Evolutionary conservation across 78 protist species (phyloP).

Genomic region (Isochrysis galbana): DNA sequence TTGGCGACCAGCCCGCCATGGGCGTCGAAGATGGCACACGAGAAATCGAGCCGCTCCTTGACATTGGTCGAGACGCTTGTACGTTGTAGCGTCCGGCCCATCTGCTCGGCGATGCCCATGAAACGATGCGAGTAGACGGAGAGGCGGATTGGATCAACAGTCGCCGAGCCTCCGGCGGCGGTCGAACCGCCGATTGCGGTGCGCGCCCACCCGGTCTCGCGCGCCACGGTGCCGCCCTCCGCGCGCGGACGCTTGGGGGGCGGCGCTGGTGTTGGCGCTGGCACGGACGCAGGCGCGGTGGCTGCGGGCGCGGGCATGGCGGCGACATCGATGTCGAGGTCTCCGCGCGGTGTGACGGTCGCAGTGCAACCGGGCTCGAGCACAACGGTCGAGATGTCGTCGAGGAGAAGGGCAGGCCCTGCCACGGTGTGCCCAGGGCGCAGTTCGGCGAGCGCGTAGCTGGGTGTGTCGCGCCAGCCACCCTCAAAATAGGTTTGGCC

Average conservation of each 20-base stretch:
- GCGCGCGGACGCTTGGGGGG: background rate
- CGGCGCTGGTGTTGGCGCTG: too few relatives aligned
- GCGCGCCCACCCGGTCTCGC: background rate
- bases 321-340: conserved; percentile 64
- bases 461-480: conserved; percentile 57
- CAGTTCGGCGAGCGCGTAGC: conserved; percentile 42
- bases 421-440: conserved; percentile 40
- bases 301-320: background rate
- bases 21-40: conserved; percentile 88
- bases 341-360: conserved; percentile 58
- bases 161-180: background rate
- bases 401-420: conserved; percentile 87
- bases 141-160: conserved; percentile 75
- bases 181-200: background rate
- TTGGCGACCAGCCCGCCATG: conserved; percentile 69
- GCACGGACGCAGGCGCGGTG: background rate
- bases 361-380: conserved; percentile 62
- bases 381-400: conserved; percentile 75
- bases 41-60: conserved; percentile 90
- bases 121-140: conserved; percentile 87
- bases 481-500: background rate
- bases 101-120: conserved; percentile 97
- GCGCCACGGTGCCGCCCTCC: background rate
- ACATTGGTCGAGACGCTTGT: conserved; percentile 90
- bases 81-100: conserved; percentile 93